Evolutionary conservation across 2,329 filamentous ascomycete genomes (phyloP).

Genomic region (Cercospora beticola): DNA sequence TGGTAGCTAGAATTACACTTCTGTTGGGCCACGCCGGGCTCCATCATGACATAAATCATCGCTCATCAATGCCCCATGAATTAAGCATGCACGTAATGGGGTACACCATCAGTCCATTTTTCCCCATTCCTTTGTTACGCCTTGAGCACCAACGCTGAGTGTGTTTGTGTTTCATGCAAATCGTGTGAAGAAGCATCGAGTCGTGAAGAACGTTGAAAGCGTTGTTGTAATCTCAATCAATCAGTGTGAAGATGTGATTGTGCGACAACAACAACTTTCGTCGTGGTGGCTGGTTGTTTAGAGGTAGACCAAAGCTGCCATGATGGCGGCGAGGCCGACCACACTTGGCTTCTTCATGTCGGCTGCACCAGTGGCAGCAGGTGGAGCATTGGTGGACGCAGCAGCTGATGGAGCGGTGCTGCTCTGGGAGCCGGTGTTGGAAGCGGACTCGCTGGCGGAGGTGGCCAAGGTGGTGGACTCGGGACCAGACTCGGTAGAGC

Average conservation of each 20-base stretch:
- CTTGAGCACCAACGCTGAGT: slow-evolving; percentile 23
- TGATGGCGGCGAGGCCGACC: slow-evolving; percentile 25
- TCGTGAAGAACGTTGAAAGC: slow-evolving; percentile 8
- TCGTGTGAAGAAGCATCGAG: slow-evolving; percentile 13
- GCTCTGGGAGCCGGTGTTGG: slow-evolving; percentile 20
- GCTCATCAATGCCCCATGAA: slow-evolving; percentile 15
- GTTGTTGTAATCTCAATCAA: background rate
- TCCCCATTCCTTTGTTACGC: slow-evolving; percentile 18
- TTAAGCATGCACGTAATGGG: slow-evolving; percentile 27
- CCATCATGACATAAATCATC: slow-evolving; percentile 12
- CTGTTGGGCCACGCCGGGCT: slow-evolving; percentile 14
- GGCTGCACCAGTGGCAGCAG: slow-evolving; percentile 21
- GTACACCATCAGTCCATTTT: slow-evolving; percentile 23
- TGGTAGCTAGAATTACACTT: slow-evolving; percentile 1
- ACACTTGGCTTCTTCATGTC: slow-evolving; percentile 22
- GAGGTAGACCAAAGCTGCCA: slow-evolving; percentile 27
- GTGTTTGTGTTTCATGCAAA: slow-evolving; percentile 12
- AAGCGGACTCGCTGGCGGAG: slow-evolving; percentile 21
- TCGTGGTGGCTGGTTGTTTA: slow-evolving; percentile 13
- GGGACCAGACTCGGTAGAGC: slow-evolving; percentile 18
- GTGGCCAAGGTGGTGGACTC: slow-evolving; percentile 23
- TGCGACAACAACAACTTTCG: background rate
- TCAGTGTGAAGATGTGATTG: background rate
- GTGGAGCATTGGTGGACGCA: slow-evolving; percentile 23
- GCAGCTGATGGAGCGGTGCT: slow-evolving; percentile 18